Conservation (phyloP, 139 green algal species). For the Auxenochlorella protothecoides region DNA sequence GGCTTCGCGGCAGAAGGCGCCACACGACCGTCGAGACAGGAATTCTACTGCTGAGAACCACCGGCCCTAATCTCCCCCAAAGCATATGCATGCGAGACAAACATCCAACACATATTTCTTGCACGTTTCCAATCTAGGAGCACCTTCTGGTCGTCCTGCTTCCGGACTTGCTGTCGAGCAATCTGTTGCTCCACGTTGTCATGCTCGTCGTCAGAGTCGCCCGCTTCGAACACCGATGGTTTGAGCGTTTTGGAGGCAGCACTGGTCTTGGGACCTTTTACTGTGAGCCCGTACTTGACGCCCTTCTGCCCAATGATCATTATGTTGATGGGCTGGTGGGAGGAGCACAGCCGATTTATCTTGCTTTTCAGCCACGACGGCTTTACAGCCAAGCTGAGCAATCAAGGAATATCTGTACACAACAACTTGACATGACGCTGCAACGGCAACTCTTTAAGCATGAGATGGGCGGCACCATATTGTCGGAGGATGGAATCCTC, state of each 20-base stretch:
- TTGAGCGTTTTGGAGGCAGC: neutral
- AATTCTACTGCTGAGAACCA: neutral
- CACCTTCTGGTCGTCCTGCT: slow-evolving; percentile 40
- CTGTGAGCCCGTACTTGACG: slow-evolving; percentile 67
- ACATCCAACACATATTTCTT: neutral
- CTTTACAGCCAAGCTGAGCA: too few species aligned
- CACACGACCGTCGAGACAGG: too few species aligned
- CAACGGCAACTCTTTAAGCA: too few species aligned
- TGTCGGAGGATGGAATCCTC: too few species aligned
- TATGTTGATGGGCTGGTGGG: neutral
- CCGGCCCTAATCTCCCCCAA: neutral
- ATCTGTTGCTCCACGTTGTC: slow-evolving; percentile 43
- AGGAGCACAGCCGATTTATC: too few species aligned
- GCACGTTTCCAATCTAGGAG: neutral
- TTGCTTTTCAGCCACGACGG: too few species aligned
- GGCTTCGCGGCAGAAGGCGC: too few species aligned
- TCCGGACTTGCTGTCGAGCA: slow-evolving; percentile 52
- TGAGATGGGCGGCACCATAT: too few species aligned
- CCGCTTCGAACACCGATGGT: slow-evolving; percentile 41
- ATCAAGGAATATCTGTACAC: too few species aligned
- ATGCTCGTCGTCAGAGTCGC: slow-evolving; percentile 27
- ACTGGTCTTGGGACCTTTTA: neutral
- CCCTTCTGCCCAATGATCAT: slow-evolving; percentile 55
- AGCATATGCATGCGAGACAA: neutral
- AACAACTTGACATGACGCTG: too few species aligned